Evolutionary conservation across 2,329 filamentous ascomycete genomes (phyloP), one percentile per base, ranked within the genome.

Genomic region (Didymella arachidicola): DNA sequence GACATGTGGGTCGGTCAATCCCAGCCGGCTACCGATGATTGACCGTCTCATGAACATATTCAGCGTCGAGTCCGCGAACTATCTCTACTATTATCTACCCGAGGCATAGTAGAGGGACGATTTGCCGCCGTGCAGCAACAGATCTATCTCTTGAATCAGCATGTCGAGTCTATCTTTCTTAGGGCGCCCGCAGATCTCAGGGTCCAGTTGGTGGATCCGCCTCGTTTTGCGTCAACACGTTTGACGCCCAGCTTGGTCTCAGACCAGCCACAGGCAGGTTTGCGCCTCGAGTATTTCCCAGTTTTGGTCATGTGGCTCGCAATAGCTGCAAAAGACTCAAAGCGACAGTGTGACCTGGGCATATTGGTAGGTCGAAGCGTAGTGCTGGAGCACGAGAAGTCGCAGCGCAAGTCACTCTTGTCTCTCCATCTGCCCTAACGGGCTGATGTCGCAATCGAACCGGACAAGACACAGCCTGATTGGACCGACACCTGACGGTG

Each of bases 381-480:
- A 39, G n/a, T 55, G 53, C 29, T 38, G 38, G 39, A 49, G 53
- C 39, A 45, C 39, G n/a, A 25, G 7, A 41, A 50, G 51, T 38
- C 45, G 39, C 32, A 49, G 44, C 18, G 32, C 50, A 38, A 50
- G 39, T 46, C 39, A 59, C 41, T 47, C 50, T 26, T 53, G 41
- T 50, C 18, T 43, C 51, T 50, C 34, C 16, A 12, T 44, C 19
- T 27, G 51, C 50, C 46, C 27, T 50, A 50, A 42, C 19, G 34
- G 45, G 42, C 14, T 51, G 19, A 60, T 60, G 57, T 60, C 57
- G 57, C 57, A 60, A 56, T 60, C 42, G 42, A 56, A 45, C 22
- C 36, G 47, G 36, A 32, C 18, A 22, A 41, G 46, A 25, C 18
- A 8, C 36, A 46, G 18, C 34, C 11, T 44, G 57, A 60, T 51